Evolutionary conservation across 352 stramenopile species (phyloP).

Genomic region (Globisporangium solare): DNA sequence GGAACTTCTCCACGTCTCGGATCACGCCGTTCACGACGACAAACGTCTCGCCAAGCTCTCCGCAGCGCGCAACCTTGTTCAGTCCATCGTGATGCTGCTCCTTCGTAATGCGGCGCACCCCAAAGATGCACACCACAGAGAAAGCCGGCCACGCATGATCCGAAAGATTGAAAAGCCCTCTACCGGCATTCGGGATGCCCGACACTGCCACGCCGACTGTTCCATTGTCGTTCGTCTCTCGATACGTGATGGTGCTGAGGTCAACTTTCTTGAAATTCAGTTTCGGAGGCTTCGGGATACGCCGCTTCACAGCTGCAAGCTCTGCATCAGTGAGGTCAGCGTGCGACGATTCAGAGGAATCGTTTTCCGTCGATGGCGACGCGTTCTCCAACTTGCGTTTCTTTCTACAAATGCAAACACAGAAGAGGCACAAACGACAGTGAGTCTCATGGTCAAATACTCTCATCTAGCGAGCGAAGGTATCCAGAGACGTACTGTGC

Average conservation of each 20-base stretch:
- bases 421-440: constrained; percentile 2
- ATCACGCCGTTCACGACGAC: constrained; percentile 84
- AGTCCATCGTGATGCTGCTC: constrained; percentile 85
- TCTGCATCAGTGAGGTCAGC: constrained; percentile 78
- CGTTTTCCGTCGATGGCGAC: constrained; percentile 57
- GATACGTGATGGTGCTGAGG: constrained; percentile 77
- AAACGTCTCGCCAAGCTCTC: constrained; percentile 83
- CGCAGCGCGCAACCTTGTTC: constrained; percentile 83
- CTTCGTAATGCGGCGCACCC: constrained; percentile 79
- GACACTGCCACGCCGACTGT: constrained; percentile 80
- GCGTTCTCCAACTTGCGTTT: constrained; percentile 65
- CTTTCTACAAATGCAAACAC: constrained; percentile 39
- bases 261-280: constrained; percentile 84
- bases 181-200: constrained; percentile 76
- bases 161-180: constrained; percentile 82
- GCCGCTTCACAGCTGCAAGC: constrained; percentile 69
- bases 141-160: constrained; percentile 78
- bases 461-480: neutral
- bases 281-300: constrained; percentile 81
- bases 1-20: constrained; percentile 85
- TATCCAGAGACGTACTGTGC: constrained; percentile 48
- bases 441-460: neutral
- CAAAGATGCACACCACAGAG: constrained; percentile 87
- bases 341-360: constrained; percentile 58
- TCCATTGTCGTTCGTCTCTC: constrained; percentile 84